Conservation (phyloP, 2,329 filamentous ascomycete species). For the Beauveria sp. region DNA sequence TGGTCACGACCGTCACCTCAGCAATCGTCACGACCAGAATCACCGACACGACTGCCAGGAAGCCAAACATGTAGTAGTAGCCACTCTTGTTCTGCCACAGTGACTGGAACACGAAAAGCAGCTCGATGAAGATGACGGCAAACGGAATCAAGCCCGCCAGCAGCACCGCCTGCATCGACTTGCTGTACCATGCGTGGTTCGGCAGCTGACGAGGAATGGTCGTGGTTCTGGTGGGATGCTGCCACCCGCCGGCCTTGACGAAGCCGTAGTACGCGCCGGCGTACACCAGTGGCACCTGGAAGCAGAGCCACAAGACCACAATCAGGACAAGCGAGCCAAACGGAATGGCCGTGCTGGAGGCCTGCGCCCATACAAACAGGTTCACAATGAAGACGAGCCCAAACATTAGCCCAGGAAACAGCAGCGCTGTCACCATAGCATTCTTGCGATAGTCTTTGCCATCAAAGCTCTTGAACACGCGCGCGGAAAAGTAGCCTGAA, state of each 20-base stretch:
- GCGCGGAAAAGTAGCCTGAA: slow-evolving; percentile 79
- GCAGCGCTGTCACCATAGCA: slow-evolving; percentile 64
- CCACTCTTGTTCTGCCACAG: slow-evolving; percentile 86
- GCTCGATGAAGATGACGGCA: slow-evolving; percentile 79
- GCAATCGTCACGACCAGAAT: slow-evolving; percentile 71
- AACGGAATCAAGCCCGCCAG: slow-evolving; percentile 75
- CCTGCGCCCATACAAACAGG: slow-evolving; percentile 84
- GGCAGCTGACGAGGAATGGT: slow-evolving; percentile 67
- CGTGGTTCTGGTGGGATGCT: slow-evolving; percentile 74
- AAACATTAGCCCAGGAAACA: slow-evolving; percentile 76
- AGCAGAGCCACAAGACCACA: slow-evolving; percentile 70
- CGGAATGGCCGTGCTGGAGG: slow-evolving; percentile 78
- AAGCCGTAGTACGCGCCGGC: slow-evolving; percentile 72
- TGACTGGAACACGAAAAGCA: slow-evolving; percentile 80
- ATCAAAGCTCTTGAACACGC: slow-evolving; percentile 77
- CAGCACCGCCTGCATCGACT: slow-evolving; percentile 54
- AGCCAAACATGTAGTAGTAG: slow-evolving; percentile 89
- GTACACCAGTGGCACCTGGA: slow-evolving; percentile 80
- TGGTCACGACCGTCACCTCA: slow-evolving; percentile 75
- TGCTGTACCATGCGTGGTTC: slow-evolving; percentile 66
- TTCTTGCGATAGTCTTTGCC: slow-evolving; percentile 70
- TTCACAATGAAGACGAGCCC: slow-evolving; percentile 71
- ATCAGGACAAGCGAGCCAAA: slow-evolving; percentile 71
- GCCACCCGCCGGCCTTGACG: slow-evolving; percentile 58
- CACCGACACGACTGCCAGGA: slow-evolving; percentile 64